phyloP scores from a whole-genome alignment of 192 early-diverging fungal genomes.

The Backusella tarrabulga region DNA sequence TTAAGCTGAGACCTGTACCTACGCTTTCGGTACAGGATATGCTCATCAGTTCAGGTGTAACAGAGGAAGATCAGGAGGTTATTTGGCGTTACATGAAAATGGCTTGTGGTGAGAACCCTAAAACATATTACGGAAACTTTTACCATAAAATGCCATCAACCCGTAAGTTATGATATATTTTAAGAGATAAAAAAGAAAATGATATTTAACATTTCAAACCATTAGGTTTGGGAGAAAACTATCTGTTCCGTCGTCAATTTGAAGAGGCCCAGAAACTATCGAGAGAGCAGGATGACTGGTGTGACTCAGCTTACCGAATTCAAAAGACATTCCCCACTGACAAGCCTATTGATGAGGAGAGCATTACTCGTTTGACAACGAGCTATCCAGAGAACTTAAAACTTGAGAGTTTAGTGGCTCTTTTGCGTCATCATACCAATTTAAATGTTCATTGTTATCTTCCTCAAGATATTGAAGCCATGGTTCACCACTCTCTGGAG shows the following conservation, averaged over 20 bases:
- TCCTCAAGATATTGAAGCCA: conserved; percentile 57
- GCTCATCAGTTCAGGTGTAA: conserved; percentile 48
- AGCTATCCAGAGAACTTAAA: conserved; percentile 49
- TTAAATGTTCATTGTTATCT: conserved; percentile 59
- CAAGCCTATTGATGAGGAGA: conserved; percentile 21
- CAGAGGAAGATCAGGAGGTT: conserved; percentile 27
- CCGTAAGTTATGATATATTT: conserved; percentile 22
- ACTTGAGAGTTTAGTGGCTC: conserved; percentile 51
- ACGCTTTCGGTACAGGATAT: conserved; percentile 52
- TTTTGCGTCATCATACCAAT: conserved; percentile 52
- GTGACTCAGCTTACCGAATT: conserved; percentile 31
- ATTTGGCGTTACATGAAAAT: conserved; percentile 65
- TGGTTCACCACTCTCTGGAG: conserved; percentile 54
- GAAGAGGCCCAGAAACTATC: conserved; percentile 37
- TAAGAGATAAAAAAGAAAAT: neutral
- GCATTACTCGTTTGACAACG: conserved; percentile 16
- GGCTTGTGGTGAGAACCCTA: conserved; percentile 72
- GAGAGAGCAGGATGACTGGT: conserved; percentile 61
- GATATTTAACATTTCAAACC: neutral
- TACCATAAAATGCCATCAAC: conserved; percentile 33
- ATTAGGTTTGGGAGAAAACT: conserved; percentile 37
- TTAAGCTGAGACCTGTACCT: conserved; percentile 47
- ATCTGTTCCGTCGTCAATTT: conserved; percentile 45
- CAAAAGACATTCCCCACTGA: conserved; percentile 16
- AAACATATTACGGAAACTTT: conserved; percentile 36